Conservation (phyloP, 2,329 filamentous ascomycete species). For the Talaromyces marneffei region DNA sequence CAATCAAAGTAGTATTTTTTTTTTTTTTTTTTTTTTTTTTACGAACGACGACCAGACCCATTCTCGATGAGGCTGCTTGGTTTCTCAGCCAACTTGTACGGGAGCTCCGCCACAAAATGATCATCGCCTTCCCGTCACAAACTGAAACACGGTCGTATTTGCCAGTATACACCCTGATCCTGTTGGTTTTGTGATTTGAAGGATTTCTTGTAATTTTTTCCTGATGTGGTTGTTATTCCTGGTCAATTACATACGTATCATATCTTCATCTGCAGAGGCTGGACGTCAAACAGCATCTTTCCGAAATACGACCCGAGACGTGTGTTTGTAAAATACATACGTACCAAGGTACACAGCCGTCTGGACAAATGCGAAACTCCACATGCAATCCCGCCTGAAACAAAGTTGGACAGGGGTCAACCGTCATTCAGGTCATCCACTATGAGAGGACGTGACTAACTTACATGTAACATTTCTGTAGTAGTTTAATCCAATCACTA, state of each 20-base stretch:
- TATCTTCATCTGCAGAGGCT: background rate
- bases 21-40: too few relatives aligned
- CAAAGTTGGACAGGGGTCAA: background rate
- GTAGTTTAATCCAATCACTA: too few relatives aligned
- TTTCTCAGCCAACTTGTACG: background rate
- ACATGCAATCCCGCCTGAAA: constrained; percentile 1
- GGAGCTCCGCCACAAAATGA: constrained; percentile 3
- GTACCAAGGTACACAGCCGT: background rate
- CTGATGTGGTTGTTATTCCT: background rate
- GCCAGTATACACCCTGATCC: background rate
- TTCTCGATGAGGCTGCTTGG: background rate
- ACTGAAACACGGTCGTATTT: constrained; percentile 3
- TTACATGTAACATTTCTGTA: background rate
- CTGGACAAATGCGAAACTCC: background rate
- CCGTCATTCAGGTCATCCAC: background rate
- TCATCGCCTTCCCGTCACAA: background rate
- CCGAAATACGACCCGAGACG: background rate
- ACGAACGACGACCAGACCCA: background rate
- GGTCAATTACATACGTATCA: background rate
- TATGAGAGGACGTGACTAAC: too few relatives aligned
- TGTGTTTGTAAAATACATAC: background rate
- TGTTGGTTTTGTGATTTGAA: background rate
- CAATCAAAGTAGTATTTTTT: background rate
- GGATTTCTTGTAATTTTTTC: background rate
- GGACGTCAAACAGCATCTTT: too few relatives aligned